Evolutionary conservation across 805 yeast species (phyloP), one percentile per base, ranked within the genome.

Genomic region (Allodekkera sacchari): DNA sequence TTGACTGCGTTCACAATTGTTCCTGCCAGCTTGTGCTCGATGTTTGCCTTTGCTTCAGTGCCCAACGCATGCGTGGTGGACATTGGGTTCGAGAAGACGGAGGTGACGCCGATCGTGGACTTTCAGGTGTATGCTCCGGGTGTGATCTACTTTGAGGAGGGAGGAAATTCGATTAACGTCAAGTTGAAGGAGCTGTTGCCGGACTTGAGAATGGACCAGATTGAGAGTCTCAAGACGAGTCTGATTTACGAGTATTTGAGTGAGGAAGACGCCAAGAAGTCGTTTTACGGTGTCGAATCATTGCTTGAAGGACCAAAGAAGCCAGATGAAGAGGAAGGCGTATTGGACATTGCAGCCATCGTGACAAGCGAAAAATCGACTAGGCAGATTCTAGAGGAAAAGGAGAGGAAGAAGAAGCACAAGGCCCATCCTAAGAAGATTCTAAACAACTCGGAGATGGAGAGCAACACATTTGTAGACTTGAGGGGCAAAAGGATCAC

Each of bases 331-430:
- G 84, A 75, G 23, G 89, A 81, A 19, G 94, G 85, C 32, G 74
- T 77, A 4, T 66, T 85, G 23, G 95, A 89, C 53, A 87, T 89
- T 30, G 95, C 96, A 2, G 84, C 87, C 25, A 75, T 88, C 43
- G 92, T 88, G 9, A 73, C 92, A 2, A 77, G 83, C 39, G 85
- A 77, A 10, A 72, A 78, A 39, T 47, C 59, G 15, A 74, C 87
- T 3, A 65, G 82, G 31, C 87, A 46, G 29, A 44, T 57, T 6
- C 37, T 57, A 29, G 56, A 44, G 14, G 55, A 54, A 25, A 48
- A 44, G 22, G 52, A 45, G 24, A 44, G 38, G 11, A 41, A 44
- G 28, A 36, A 38, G 27, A 48, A 44, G 32, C 29, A 32, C 2
- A 41, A 43, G 18, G 37, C 25, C 5, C 21, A 39, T 13, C 36